Base-by-base conservation (phyloP, 2,329 filamentous ascomycete species). In the Simplicillium aogashimaense region DNA sequence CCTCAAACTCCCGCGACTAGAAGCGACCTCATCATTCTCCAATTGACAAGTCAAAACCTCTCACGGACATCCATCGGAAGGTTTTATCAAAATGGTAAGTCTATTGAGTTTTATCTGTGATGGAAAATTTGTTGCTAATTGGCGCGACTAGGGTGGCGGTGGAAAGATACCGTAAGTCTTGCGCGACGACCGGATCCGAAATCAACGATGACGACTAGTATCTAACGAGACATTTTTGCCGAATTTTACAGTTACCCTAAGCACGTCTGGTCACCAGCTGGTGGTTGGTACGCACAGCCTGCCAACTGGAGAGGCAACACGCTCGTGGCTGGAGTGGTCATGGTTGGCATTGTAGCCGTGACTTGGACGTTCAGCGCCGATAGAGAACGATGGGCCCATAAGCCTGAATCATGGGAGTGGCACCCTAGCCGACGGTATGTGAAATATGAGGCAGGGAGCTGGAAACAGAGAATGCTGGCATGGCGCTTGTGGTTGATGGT, bases 211-310 rank as follows among this genome's bases (percentile, higher is more conserved):
- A 55, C 47, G 40, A 37, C 40, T 36, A 35, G 38, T 12, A 42
- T 14, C 43, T 41, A 40, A 45, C 45, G 37, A 31, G 43, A 38
- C 36, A 30, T 36, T 45, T 46, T 48, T 48, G 41, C 43, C 37
- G 36, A 38, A 18, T n/a, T 14, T 29, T 32, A 36, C 55, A 94
- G 87, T 59, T 95, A 95, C 68, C 89, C 88, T 64, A 95, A 95
- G 75, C 90, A 98, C 74, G 87, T 98, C 75, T 98, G 92, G 92
- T 97, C 92, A 58, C 92, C 92, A 46, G 74, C 90, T 50, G 92
- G 92, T 75, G 92, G 92, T 66, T 98, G 92, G 92, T 98, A 98
- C 67, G 70, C 83, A 40, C 90, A 94, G 63, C 92, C 92, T 40
- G 72, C 76, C 51, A 98, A 98, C 74, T 98, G 92, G 92, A 92